Base-by-base conservation (phyloP, 768 basidiomycete species). In the Termitomyces sp. region DNA sequence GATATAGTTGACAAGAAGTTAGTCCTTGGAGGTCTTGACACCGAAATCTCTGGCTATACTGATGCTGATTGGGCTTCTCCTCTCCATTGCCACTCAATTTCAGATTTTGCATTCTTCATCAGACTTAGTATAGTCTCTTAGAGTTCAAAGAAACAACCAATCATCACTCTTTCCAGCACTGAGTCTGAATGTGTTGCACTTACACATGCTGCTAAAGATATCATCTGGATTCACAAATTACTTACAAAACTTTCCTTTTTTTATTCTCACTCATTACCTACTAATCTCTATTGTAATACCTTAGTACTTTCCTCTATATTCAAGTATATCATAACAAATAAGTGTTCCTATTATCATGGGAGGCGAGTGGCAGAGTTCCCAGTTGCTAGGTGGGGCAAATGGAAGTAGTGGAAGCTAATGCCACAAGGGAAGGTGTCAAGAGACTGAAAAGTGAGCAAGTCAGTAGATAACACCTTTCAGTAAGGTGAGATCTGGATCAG, bases 131-230 rank as follows among this genome's bases (percentile, higher is more conserved):
- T 65, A 2, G 62, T 78, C 30, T 63, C 64, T 1, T 78, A 76
- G 76, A 60, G 58, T 30, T 30, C 7, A 30, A 30, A 30, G 30
- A 30, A 30, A 30, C 4, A 30, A 30, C 30, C 7, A 3, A 30
- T 30, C 30, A 30, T 30, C 30, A 30, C 30, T 9, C 53, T 67
- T 1, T 76, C 71, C 2, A 75, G 68, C 1, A 71, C 72, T 6
- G 71, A 77, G 56, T 67, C 70, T 5, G 71, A 78, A 59, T 76
- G 74, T 36, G 54, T 45, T 20, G 9, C 20, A 1, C 16, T 33
- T 4, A 48, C 5, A 4, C 48, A 49, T 7, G 9, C 48, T 22
- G 3, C 48, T 7, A 49, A 49, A 22, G 48, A 49, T 3, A 33
- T 34, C 5, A 32, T 49, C 4, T 49, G 33, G 33, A 34, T 49